Evolutionary conservation across 371 early-diverging fungal genomes (phyloP).

Genomic region (Ordospora pajunii): DNA sequence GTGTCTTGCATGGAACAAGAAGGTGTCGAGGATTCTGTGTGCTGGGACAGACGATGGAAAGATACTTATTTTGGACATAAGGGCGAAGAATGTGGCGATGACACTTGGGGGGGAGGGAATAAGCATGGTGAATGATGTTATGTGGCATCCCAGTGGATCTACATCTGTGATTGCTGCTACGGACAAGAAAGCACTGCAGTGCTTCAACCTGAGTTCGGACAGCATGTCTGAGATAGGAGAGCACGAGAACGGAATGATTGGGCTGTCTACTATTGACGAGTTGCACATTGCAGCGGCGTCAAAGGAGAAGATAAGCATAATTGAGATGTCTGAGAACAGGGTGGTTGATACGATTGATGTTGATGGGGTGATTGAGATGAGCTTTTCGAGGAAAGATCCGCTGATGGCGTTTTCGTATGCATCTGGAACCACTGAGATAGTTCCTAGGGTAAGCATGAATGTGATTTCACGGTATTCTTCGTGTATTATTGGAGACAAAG

Average conservation of each 20-base stretch:
- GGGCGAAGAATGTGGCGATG: constrained; percentile 55
- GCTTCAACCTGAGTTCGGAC: constrained; percentile 34
- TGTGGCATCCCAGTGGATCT: constrained; percentile 24
- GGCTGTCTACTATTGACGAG: constrained; percentile 1
- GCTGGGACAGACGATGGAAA: constrained; percentile 54
- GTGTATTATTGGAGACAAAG: not conserved
- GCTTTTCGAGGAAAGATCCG: constrained; percentile 34
- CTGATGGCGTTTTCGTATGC: constrained; percentile 1
- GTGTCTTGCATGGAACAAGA: constrained; percentile 56
- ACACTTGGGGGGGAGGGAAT: constrained; percentile 38
- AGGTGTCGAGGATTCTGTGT: constrained; percentile 55
- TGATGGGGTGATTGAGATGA: constrained; percentile 1
- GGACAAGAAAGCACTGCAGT: constrained; percentile 2
- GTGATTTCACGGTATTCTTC: not conserved
- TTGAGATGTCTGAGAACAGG: not conserved
- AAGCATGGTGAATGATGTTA: constrained; percentile 13
- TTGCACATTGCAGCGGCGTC: not conserved
- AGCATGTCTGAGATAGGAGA: constrained; percentile 5
- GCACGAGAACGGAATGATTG: not conserved
- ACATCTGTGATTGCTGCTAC: constrained; percentile 41
- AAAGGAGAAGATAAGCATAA: constrained; percentile 3
- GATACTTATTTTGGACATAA: constrained; percentile 57
- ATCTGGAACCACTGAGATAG: constrained; percentile 37
- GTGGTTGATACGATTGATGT: not conserved
- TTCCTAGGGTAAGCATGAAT: not conserved